phyloP scores from a whole-genome alignment of 2,329 filamentous ascomycete genomes.

The Endocalyx cinctus region DNA sequence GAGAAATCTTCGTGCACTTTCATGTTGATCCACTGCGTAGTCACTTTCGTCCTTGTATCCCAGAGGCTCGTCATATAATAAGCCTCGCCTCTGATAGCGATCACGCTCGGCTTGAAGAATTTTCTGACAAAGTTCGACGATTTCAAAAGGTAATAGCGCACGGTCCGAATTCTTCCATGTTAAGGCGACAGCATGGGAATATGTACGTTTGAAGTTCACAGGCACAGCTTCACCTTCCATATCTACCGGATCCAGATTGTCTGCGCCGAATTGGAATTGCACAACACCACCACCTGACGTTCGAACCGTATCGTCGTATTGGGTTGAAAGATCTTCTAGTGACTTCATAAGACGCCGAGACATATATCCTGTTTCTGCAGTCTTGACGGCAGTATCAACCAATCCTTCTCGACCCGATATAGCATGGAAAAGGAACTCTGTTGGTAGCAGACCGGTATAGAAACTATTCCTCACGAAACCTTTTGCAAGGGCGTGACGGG shows the following conservation, averaged over 20 bases:
- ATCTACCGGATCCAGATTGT: constrained; percentile 91
- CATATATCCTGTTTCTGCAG: constrained; percentile 98
- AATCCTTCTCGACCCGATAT: constrained; percentile 98
- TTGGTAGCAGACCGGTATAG: constrained; percentile 84
- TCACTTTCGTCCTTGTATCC: constrained; percentile 67
- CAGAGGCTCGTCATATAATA: constrained; percentile 59
- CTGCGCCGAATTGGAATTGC: constrained; percentile 95
- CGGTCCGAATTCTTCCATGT: constrained; percentile 77
- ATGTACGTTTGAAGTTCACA: constrained; percentile 88
- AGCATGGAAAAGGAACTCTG: constrained; percentile 96
- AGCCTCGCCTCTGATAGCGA: constrained; percentile 56
- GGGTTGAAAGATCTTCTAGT: constrained; percentile 85
- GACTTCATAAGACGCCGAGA: constrained; percentile 97
- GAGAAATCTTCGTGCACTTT: constrained; percentile 79
- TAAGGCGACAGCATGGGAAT: constrained; percentile 69
- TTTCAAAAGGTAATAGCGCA: constrained; percentile 69
- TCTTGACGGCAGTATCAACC: constrained; percentile 98
- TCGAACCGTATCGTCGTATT: constrained; percentile 91
- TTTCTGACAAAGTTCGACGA: constrained; percentile 62
- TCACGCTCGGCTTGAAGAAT: constrained; percentile 64
- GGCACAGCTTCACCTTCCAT: constrained; percentile 95
- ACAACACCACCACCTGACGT: constrained; percentile 86
- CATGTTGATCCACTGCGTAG: constrained; percentile 68
- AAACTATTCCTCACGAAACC: constrained; percentile 98
- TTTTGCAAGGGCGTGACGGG: constrained; percentile 87